Base-by-base conservation (phyloP, 2,329 filamentous ascomycete genomes). In the Colletotrichum coccodes region DNA sequence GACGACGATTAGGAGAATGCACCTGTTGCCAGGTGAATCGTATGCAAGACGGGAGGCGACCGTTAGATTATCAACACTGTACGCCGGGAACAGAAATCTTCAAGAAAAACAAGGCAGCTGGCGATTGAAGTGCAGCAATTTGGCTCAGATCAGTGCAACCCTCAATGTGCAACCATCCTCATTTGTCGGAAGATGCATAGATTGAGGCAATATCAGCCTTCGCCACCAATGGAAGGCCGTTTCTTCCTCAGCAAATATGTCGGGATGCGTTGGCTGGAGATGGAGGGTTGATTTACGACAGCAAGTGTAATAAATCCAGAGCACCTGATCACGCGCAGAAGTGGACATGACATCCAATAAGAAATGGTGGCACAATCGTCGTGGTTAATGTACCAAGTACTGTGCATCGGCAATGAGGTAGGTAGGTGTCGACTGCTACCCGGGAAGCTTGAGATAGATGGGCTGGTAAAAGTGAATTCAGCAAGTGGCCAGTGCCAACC, bases 1-100 rank as follows among this genome's bases (percentile, higher is more conserved):
- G 68, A 69, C 50, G 66, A 53, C n/a, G 56, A 65, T 36, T 70
- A 62, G n/a, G 34, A 54, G 38, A 28, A 65, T 52, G n/a, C n/a
- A 14, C 21, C 30, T 32, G 12, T 18, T 16, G 44, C 44, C 11
- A 12, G 32, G 18, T 21, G 44, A 12, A 49, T 5, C 8, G 9
- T 32, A 40, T 60, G 57, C 42, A 21, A 11, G 57, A 28, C 44
- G 44, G 44, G 28, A 60, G 11, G 44, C 8, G 30, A 47, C 47
- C 21, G 3, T n/a, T 16, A 40, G 26, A 52, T 42, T 14, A 6
- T 34, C 56, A 14, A 26, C 21, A 32, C 18, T 60, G 34, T 12
- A 18, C 23, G n/a, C 26, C 30, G 30, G 16, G 23, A 38, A 36
- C 32, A 12, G 2, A 11, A 32, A 18, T 60, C 16, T 21, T 36